Conservation (phyloP, 345 rosid genomes). For the Populus pruinosa region DNA sequence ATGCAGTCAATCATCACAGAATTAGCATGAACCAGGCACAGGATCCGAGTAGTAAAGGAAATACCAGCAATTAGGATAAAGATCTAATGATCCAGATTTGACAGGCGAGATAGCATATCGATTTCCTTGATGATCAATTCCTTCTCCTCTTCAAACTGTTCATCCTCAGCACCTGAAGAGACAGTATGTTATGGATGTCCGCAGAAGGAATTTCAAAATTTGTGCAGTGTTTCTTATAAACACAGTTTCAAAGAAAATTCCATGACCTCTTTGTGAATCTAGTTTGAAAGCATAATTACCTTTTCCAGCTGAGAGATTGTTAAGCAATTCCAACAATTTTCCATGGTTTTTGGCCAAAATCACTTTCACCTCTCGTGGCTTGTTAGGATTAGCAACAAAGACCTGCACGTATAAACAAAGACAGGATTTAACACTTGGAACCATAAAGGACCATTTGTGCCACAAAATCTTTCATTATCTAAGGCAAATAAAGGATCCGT, state of each 20-base stretch:
- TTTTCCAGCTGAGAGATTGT: conserved; percentile 68
- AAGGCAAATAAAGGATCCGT: neutral
- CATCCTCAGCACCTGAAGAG: conserved; percentile 70
- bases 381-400: conserved; percentile 96
- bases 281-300: conserved; percentile 38
- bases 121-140: conserved; percentile 87
- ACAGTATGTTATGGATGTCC: neutral
- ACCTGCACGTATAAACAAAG: conserved; percentile 40
- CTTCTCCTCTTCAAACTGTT: conserved; percentile 92
- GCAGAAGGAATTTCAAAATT: neutral
- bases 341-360: conserved; percentile 82
- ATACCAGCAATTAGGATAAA: neutral
- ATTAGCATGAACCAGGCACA: conserved; percentile 1
- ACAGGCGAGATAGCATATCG: conserved; percentile 46
- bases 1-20: neutral
- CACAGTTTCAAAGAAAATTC: neutral
- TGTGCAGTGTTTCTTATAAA: neutral
- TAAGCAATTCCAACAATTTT: conserved; percentile 63
- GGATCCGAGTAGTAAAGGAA: neutral
- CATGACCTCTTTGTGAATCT: neutral
- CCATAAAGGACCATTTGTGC: neutral
- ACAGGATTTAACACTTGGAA: neutral
- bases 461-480: neutral
- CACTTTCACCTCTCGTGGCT: conserved; percentile 78
- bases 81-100: conserved; percentile 34